phyloP scores from a whole-genome alignment of 108 stramenopile species.

The Skeletonema costatum region DNA sequence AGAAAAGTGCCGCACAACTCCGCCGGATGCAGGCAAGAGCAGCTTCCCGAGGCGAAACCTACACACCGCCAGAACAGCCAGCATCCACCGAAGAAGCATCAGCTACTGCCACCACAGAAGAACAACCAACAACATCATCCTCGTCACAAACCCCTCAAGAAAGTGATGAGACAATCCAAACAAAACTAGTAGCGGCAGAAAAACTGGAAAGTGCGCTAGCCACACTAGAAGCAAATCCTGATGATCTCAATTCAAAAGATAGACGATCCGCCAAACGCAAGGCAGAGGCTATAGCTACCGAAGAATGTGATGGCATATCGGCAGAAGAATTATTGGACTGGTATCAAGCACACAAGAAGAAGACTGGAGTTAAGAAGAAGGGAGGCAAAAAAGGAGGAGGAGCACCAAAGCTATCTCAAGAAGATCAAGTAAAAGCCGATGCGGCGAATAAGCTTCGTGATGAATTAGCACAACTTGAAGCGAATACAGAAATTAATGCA shows the following conservation, averaged over 20 bases:
- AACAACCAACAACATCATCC: conserved; percentile 15
- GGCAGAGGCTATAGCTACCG: conserved; percentile 48
- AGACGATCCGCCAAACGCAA: conserved; percentile 53
- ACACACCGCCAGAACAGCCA: conserved; percentile 33
- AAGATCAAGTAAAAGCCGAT: conserved; percentile 18
- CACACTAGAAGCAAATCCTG: conserved; percentile 23
- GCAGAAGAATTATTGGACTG: conserved; percentile 20
- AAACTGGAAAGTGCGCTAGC: conserved; percentile 13
- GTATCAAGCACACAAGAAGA: conserved; percentile 14
- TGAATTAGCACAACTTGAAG: conserved; percentile 52
- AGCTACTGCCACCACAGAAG: not conserved
- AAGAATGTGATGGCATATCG: conserved; percentile 23
- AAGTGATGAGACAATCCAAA: conserved; percentile 17
- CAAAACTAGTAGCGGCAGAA: conserved; percentile 21
- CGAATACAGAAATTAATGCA: conserved; percentile 47
- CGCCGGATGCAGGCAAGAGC: conserved; percentile 78
- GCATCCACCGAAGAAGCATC: not conserved
- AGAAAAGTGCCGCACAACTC: conserved; percentile 78
- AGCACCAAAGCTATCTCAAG: conserved; percentile 1
- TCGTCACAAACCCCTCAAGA: conserved; percentile 15
- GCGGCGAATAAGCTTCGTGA: conserved; percentile 43
- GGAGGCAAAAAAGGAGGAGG: not conserved
- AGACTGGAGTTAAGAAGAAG: not conserved
- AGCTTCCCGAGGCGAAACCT: conserved; percentile 69
- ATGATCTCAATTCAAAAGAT: conserved; percentile 47